Percentiles rank a stretch among this genome's conserved stretches.
Conservation (phyloP, 306 rosid genomes). For the Corylus heterophylla region DNA sequence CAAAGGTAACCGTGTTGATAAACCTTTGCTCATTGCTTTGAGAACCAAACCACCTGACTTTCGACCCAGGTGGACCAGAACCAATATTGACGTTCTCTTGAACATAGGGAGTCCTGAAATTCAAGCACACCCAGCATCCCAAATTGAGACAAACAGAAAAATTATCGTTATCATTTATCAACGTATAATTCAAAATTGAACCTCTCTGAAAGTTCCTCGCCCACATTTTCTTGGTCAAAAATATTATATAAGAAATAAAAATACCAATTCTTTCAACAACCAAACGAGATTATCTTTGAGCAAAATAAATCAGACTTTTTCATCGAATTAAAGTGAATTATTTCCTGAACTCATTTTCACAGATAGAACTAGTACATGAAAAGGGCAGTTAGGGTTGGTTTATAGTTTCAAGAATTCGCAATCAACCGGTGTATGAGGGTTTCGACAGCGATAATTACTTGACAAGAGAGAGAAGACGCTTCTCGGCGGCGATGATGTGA, state of each 20-base stretch:
- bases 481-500: slow-evolving; percentile 80
- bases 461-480: slow-evolving; percentile 88
- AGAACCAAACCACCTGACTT: slow-evolving; percentile 84
- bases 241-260: neutral
- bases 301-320: neutral
- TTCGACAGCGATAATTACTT: slow-evolving; percentile 50
- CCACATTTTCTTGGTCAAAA: neutral
- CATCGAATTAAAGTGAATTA: neutral
- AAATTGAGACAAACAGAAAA: neutral
- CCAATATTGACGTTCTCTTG: slow-evolving; percentile 90
- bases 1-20: slow-evolving; percentile 84
- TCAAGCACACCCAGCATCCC: slow-evolving; percentile 20
- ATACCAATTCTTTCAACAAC: neutral
- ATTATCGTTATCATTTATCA: neutral
- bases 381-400: too few species aligned
- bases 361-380: neutral
- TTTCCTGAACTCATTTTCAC: neutral
- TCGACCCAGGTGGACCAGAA: slow-evolving; percentile 87
- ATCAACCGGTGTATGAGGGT: slow-evolving; percentile 22
- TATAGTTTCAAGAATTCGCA: too few species aligned
- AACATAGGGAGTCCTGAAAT: slow-evolving; percentile 80
- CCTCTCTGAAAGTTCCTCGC: neutral
- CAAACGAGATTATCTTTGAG: neutral
- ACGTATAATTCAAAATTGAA: neutral
- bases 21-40: slow-evolving; percentile 73